Percentiles rank a stretch among this genome's conserved stretches.
These are phyloP conservation scores for Pestalotiopsis sp. DNA, from an alignment of 2,329 filamentous ascomycete species.

Conservation along the genomic window DNA sequence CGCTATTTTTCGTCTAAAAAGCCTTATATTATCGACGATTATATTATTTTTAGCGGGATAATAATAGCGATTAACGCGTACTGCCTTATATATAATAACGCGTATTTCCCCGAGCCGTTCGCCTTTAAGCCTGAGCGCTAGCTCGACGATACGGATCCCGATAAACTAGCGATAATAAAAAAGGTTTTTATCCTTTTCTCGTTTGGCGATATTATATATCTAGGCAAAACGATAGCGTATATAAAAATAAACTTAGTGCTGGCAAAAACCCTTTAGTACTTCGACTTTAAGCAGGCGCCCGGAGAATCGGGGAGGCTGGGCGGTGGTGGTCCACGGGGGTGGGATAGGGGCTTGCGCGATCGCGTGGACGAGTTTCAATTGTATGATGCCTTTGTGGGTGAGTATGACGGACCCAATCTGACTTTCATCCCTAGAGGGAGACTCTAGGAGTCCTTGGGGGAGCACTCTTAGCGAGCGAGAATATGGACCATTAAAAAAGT, in stretches of 20 bases:
- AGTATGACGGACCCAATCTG: neutral
- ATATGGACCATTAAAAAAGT: too few species aligned
- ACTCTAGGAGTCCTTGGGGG: too few species aligned
- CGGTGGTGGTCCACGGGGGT: neutral
- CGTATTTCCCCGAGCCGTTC: too few species aligned
- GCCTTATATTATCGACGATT: too few species aligned
- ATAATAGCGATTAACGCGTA: too few species aligned
- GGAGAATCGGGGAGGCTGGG: neutral
- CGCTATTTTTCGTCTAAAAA: too few species aligned
- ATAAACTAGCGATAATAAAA: too few species aligned
- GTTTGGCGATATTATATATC: constrained; percentile 34
- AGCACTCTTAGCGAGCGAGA: too few species aligned
- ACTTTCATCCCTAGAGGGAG: neutral
- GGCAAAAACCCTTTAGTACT: constrained; percentile 20
- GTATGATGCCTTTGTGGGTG: neutral
- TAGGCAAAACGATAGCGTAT: constrained; percentile 30
- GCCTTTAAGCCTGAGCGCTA: too few species aligned
- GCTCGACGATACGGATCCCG: too few species aligned
- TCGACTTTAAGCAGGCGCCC: constrained; percentile 13
- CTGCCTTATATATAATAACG: too few species aligned
- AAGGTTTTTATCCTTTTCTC: constrained; percentile 32
- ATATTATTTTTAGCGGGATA: too few species aligned
- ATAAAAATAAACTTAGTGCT: constrained; percentile 19
- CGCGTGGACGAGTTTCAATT: neutral
- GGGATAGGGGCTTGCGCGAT: neutral